Percentiles rank a stretch among this genome's conserved stretches.
Conservation (phyloP, 2,329 filamentous ascomycete species). For the Aspergillus neotritici region DNA sequence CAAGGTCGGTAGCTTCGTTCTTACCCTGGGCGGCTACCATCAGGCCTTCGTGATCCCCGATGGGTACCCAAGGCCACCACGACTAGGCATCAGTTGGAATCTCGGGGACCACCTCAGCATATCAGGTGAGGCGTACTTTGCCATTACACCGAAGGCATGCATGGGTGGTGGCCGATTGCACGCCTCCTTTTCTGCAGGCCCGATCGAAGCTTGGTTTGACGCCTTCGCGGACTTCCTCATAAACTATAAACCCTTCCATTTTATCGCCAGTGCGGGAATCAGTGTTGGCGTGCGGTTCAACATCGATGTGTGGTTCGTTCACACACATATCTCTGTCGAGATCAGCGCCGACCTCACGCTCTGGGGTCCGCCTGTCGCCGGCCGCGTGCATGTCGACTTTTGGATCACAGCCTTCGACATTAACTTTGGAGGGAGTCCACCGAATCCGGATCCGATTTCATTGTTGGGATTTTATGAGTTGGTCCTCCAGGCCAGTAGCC, state of each 20-base stretch:
- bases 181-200: constrained; percentile 26
- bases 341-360: constrained; percentile 19
- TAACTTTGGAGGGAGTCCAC: constrained; percentile 12
- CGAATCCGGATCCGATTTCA: not conserved
- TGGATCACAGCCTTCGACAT: constrained; percentile 20
- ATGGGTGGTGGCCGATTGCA: constrained; percentile 41
- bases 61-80: constrained; percentile 35
- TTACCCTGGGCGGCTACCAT: constrained; percentile 46
- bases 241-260: constrained; percentile 39
- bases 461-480: not conserved
- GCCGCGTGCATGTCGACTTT: constrained; percentile 19
- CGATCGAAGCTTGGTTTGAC: constrained; percentile 38
- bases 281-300: constrained; percentile 11
- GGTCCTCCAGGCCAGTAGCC: not conserved
- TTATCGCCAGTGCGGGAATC: constrained; percentile 25
- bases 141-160: constrained; percentile 41
- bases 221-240: constrained; percentile 40
- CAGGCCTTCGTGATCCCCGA: constrained; percentile 28
- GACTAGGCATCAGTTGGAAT: constrained; percentile 38
- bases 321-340: constrained; percentile 11
- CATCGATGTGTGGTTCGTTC: not conserved
- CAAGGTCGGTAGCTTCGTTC: constrained; percentile 39
- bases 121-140: constrained; percentile 42
- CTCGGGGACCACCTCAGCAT: constrained; percentile 30
- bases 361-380: constrained; percentile 20